Conservation (phyloP, 2,329 filamentous ascomycete species). For the Cladosporium oxysporum region DNA sequence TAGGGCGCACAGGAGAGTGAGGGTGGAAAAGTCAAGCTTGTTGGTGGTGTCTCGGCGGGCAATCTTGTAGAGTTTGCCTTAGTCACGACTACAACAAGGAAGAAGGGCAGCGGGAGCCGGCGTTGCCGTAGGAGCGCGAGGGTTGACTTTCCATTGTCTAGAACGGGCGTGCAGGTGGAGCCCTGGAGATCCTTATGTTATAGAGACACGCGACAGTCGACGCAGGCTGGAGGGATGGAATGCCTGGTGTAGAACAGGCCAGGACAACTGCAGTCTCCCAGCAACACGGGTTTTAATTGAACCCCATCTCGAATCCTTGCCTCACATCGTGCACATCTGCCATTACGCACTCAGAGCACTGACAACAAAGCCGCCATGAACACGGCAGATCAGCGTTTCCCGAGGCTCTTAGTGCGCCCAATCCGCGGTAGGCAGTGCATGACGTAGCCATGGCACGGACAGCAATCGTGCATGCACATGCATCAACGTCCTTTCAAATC, state of each 20-base stretch:
- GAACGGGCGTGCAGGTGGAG: constrained; percentile 2
- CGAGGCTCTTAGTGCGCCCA: background rate
- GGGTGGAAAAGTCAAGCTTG: background rate
- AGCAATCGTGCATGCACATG: background rate
- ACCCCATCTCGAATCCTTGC: background rate
- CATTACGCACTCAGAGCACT: background rate
- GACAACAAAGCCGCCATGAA: background rate
- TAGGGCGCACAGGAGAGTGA: background rate
- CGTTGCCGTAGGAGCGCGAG: constrained; percentile 9
- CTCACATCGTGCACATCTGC: background rate
- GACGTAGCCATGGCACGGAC: background rate
- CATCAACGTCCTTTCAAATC: background rate
- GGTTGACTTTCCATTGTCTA: constrained; percentile 3
- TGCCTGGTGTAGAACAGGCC: background rate
- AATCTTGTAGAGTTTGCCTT: constrained; percentile 11
- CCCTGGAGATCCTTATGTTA: background rate
- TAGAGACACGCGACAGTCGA: background rate
- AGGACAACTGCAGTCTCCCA: background rate
- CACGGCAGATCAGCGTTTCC: background rate
- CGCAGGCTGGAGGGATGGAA: background rate
- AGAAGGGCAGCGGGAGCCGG: background rate
- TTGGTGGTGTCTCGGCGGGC: background rate
- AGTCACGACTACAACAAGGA: background rate
- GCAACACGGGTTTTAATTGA: background rate
- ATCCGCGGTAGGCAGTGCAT: background rate